Conservation (phyloP, 2,329 filamentous ascomycete genomes). For the Penicillium decumbens region DNA sequence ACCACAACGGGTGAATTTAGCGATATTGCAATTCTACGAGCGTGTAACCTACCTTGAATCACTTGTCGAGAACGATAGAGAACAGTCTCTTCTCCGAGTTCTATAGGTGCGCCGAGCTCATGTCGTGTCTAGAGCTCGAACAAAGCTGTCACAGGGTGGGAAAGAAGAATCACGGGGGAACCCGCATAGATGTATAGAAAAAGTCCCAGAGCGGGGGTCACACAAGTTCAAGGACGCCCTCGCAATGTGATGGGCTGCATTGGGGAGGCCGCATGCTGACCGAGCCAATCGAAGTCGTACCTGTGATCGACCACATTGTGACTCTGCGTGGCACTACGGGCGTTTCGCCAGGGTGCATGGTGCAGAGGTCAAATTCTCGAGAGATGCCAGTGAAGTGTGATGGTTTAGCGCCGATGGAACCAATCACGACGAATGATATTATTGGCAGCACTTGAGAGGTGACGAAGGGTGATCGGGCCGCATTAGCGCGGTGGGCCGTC, state of each 20-base stretch:
- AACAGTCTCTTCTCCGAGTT: slow-evolving; percentile 6
- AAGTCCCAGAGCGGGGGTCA: slow-evolving; percentile 12
- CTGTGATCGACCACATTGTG: not conserved
- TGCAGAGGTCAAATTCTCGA: not conserved
- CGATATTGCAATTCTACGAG: not conserved
- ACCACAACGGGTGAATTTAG: not conserved
- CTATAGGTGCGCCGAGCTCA: slow-evolving; percentile 10
- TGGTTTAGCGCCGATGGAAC: slow-evolving; percentile 16
- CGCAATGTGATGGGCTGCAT: slow-evolving; percentile 13
- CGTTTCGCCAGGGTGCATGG: slow-evolving; percentile 8
- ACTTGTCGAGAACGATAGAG: not conserved
- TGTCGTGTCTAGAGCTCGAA: slow-evolving; percentile 1
- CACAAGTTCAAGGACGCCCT: slow-evolving; percentile 5
- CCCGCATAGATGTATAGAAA: slow-evolving; percentile 15
- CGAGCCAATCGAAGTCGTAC: slow-evolving; percentile 10
- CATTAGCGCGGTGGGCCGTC: slow-evolving; percentile 20
- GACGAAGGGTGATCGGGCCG: slow-evolving; percentile 19
- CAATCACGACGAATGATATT: slow-evolving; percentile 12
- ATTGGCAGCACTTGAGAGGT: slow-evolving; percentile 4
- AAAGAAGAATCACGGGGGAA: slow-evolving; percentile 3
- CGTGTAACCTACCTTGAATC: not conserved
- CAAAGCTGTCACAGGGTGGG: not conserved
- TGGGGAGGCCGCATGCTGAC: slow-evolving; percentile 4
- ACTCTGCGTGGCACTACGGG: not conserved
- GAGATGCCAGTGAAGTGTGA: slow-evolving; percentile 17